These are phyloP conservation scores for Flaveria floridana DNA, from an alignment of 140 eudicot genomes.

Conservation along the genomic window DNA sequence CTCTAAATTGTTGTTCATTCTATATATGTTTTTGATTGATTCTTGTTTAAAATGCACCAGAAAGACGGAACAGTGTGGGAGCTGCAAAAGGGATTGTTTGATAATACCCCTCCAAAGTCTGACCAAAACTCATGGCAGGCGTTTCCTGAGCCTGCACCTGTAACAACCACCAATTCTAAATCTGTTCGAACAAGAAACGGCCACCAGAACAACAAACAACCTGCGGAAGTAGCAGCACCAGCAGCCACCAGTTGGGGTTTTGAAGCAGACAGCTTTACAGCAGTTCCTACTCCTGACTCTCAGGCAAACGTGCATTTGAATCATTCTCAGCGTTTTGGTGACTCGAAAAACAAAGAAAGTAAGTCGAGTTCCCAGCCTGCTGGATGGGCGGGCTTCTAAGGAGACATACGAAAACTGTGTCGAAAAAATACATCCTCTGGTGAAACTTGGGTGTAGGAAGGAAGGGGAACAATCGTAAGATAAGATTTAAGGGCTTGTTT, in stretches of 20 bases:
- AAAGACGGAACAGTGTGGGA: conserved; percentile 48
- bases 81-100: conserved; percentile 59
- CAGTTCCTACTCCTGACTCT: conserved; percentile 55
- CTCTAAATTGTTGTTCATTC: not conserved
- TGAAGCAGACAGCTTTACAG: conserved; percentile 74
- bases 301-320: conserved; percentile 35
- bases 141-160: conserved; percentile 47
- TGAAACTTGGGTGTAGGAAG: no score
- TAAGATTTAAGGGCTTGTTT: no score
- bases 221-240: conserved; percentile 37
- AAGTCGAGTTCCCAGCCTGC: conserved; percentile 81
- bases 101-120: conserved; percentile 42
- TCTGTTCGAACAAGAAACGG: conserved; percentile 84
- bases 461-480: no score
- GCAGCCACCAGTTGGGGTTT: conserved; percentile 58
- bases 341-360: conserved; percentile 52
- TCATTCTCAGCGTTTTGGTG: conserved; percentile 50
- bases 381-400: conserved; percentile 98
- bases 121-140: conserved; percentile 64
- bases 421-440: no score
- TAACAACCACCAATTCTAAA: conserved; percentile 37
- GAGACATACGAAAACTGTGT: not conserved
- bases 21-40: not conserved
- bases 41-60: conserved; percentile 8
- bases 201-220: conserved; percentile 47